These are phyloP conservation scores for Porphyra umbilicalis DNA, from an alignment of 31 red algal species.

Conservation along the genomic window DNA sequence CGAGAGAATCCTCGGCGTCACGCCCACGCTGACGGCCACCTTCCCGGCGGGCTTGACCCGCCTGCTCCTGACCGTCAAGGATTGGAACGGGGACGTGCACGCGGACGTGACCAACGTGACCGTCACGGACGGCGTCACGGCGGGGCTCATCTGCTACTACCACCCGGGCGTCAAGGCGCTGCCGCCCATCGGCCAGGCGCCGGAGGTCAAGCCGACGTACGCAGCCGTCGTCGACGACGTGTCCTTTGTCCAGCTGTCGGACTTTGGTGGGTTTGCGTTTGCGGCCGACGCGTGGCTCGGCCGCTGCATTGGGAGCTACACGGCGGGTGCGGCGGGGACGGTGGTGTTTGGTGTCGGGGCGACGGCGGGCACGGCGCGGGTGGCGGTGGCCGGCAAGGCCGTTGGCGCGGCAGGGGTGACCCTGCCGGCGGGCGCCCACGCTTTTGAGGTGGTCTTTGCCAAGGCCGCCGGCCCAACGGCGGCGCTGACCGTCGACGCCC, in stretches of 20 bases:
- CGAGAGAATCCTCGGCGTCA: background rate
- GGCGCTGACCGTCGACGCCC: background rate
- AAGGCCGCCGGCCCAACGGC: background rate
- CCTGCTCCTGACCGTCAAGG: constrained; percentile 23
- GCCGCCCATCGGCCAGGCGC: constrained; percentile 2
- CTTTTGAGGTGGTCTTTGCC: constrained; percentile 35
- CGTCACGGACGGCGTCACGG: constrained; percentile 9
- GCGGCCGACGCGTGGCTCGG: constrained; percentile 12
- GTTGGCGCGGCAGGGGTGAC: background rate
- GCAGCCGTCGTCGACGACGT: constrained; percentile 1
- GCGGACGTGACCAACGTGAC: constrained; percentile 22
- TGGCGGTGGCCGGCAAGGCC: constrained; percentile 19
- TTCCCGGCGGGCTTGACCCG: constrained; percentile 28
- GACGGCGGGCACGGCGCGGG: constrained; percentile 4
- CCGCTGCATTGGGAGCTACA: constrained; percentile 33
- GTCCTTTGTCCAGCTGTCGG: background rate
- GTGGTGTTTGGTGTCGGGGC: constrained; percentile 20
- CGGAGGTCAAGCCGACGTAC: constrained; percentile 22
- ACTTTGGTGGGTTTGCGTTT: background rate
- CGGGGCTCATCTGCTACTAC: constrained; percentile 46
- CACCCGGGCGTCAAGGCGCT: constrained; percentile 6
- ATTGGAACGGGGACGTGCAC: constrained; percentile 37
- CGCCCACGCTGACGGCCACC: background rate
- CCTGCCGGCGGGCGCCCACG: constrained; percentile 5
- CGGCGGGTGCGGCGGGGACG: constrained; percentile 6